phyloP scores from a whole-genome alignment of 139 green algal species.

The Limnomonas spitsbergensis region DNA sequence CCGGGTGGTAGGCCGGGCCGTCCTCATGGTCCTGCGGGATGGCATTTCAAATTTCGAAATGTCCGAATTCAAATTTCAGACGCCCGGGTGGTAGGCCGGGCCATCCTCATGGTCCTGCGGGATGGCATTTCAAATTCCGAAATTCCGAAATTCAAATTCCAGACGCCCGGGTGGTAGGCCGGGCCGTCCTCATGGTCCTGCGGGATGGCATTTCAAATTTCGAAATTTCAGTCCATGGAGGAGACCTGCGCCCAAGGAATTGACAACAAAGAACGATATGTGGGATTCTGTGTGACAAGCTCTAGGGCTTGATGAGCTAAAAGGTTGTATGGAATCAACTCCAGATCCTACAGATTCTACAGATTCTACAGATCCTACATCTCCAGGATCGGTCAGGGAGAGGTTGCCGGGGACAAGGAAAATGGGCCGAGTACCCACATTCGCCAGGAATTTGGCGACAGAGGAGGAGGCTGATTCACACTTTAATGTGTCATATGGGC shows the following conservation, averaged over 20 bases:
- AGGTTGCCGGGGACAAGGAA: too few relatives aligned
- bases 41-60: neutral
- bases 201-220: neutral
- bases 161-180: constrained; percentile 48
- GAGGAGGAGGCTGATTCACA: too few relatives aligned
- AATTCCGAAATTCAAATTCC: too few relatives aligned
- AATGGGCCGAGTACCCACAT: too few relatives aligned
- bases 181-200: constrained; percentile 67
- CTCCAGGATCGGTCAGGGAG: too few relatives aligned
- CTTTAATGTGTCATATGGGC: too few relatives aligned
- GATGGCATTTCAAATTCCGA: neutral
- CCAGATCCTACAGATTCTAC: too few relatives aligned
- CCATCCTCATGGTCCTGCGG: constrained; percentile 62
- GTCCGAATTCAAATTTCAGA: constrained; percentile 49
- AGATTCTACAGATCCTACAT: neutral
- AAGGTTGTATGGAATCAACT: too few relatives aligned
- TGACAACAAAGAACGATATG: neutral
- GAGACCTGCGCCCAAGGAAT: neutral
- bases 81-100: constrained; percentile 48
- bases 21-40: constrained; percentile 55
- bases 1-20: constrained; percentile 54
- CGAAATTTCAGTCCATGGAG: neutral
- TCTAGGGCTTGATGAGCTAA: too few relatives aligned
- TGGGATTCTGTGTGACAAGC: too few relatives aligned
- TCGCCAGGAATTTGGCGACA: too few relatives aligned